phyloP scores from a whole-genome alignment of 331 rosid genomes.

The Rosa hybrid region DNA sequence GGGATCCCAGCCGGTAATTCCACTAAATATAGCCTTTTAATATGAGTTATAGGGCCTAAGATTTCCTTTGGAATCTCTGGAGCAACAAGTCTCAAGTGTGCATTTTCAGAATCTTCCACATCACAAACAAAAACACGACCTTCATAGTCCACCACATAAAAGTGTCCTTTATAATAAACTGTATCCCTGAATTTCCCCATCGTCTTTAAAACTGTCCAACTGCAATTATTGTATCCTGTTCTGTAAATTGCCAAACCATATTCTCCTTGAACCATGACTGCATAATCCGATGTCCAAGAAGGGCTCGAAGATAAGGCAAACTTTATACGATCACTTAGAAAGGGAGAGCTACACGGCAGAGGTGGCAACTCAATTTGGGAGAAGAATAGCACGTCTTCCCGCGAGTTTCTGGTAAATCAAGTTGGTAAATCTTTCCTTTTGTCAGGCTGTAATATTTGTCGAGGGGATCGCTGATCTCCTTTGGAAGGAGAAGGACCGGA shows the following conservation, averaged over 20 bases:
- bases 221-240: neutral
- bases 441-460: neutral
- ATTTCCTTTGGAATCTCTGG: neutral
- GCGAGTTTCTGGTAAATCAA: neutral
- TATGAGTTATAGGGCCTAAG: neutral
- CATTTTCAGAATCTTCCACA: neutral
- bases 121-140: neutral
- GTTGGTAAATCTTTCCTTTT: neutral
- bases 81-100: neutral
- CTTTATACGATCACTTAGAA: too few species aligned
- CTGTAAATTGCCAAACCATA: neutral
- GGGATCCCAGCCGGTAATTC: neutral
- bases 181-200: neutral
- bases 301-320: neutral
- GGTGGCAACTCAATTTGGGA: too few species aligned
- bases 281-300: neutral
- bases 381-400: neutral
- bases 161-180: neutral
- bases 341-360: too few species aligned
- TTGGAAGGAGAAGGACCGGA: neutral
- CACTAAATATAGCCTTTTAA: neutral
- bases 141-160: neutral
- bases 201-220: neutral
- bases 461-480: too few species aligned
- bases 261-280: neutral